Conservation (phyloP, 129 eudicot species). For the Saposhnikovia divaricata region DNA sequence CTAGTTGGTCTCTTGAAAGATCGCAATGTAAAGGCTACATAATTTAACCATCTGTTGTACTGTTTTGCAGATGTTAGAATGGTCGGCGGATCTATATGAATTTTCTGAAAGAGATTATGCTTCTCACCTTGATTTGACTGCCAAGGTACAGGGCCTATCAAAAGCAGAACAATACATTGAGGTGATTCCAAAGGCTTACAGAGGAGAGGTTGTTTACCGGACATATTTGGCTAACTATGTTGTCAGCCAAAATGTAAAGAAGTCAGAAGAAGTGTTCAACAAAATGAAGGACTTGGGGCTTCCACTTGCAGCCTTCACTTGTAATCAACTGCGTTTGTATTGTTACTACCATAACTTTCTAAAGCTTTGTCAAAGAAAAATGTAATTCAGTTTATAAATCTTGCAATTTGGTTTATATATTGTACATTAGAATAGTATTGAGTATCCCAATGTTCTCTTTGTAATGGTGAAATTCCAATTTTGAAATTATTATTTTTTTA, state of each 20-base stretch:
- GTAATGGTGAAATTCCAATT: too few species aligned
- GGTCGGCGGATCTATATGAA: constrained; percentile 45
- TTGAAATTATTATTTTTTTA: too few species aligned
- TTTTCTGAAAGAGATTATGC: constrained; percentile 50
- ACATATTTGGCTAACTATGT: constrained; percentile 64
- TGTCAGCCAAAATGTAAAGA: neutral
- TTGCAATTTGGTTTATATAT: too few species aligned
- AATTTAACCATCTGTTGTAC: constrained; percentile 6
- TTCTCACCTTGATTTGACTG: constrained; percentile 60
- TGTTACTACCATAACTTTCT: too few species aligned
- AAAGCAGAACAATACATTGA: constrained; percentile 53
- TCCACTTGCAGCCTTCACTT: too few species aligned
- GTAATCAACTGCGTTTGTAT: too few species aligned
- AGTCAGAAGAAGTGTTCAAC: too few species aligned
- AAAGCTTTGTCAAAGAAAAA: too few species aligned
- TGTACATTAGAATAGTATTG: too few species aligned
- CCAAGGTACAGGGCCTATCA: constrained; percentile 53
- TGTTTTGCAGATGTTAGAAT: constrained; percentile 62
- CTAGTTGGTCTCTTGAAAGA: neutral
- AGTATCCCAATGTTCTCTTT: too few species aligned
- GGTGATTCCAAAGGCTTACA: constrained; percentile 41
- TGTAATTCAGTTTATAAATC: too few species aligned
- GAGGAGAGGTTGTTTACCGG: constrained; percentile 48
- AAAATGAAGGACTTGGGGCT: too few species aligned
- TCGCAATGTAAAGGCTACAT: neutral